These are phyloP conservation scores for Claviceps arundinis DNA, from an alignment of 2,329 filamentous ascomycete species.

Conservation along the genomic window DNA sequence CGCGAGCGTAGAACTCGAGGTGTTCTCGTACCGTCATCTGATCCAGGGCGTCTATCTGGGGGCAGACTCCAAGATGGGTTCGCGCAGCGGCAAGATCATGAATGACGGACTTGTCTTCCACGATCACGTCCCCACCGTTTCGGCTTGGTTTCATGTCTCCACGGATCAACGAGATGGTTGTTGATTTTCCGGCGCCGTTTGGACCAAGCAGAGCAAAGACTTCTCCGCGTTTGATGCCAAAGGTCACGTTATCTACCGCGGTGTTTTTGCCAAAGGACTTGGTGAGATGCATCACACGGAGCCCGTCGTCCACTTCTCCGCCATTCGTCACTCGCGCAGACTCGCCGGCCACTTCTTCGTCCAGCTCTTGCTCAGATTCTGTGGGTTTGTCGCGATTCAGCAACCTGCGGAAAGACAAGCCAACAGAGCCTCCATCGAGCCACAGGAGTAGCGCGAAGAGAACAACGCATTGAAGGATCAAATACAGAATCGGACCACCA, in stretches of 20 bases:
- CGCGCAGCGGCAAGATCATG: slow-evolving; percentile 59
- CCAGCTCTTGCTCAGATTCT: slow-evolving; percentile 22
- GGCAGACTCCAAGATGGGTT: slow-evolving; percentile 75
- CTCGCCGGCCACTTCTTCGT: slow-evolving; percentile 53
- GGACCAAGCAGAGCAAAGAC: slow-evolving; percentile 83
- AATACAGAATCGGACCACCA: slow-evolving; percentile 73
- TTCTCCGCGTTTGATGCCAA: slow-evolving; percentile 65
- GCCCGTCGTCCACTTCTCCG: slow-evolving; percentile 39
- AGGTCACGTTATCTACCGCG: slow-evolving; percentile 80
- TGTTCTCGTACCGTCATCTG: slow-evolving; percentile 83
- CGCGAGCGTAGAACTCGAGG: slow-evolving; percentile 72
- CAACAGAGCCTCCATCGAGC: slow-evolving; percentile 62
- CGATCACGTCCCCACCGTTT: slow-evolving; percentile 64
- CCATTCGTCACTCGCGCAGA: slow-evolving; percentile 41
- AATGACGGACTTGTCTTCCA: slow-evolving; percentile 67
- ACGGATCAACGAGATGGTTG: slow-evolving; percentile 76
- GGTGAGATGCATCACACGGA: slow-evolving; percentile 67
- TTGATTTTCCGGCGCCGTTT: slow-evolving; percentile 85
- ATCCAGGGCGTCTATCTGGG: slow-evolving; percentile 79
- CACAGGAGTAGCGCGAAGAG: slow-evolving; percentile 64
- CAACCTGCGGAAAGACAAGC: slow-evolving; percentile 34
- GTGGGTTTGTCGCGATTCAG: slow-evolving; percentile 20
- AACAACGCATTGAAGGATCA: slow-evolving; percentile 58
- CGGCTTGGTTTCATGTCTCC: slow-evolving; percentile 68
- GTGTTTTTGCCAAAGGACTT: slow-evolving; percentile 66